Percentiles rank a stretch among this genome's conserved stretches.
Conservation (phyloP, 2,329 filamentous ascomycete genomes). For the Zasmidium citrigriseum region DNA sequence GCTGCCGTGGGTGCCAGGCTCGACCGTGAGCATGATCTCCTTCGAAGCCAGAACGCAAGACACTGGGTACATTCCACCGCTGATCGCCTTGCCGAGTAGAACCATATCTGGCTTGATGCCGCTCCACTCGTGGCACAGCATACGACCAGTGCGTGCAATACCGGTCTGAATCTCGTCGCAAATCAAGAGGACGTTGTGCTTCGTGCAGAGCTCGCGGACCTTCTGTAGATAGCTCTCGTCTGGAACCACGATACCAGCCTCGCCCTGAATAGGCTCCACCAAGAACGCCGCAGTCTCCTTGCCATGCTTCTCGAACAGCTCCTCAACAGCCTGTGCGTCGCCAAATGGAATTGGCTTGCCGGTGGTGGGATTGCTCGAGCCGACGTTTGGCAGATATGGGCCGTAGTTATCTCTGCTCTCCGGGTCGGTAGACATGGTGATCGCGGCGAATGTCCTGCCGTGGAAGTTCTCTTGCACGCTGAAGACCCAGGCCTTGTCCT, state of each 20-base stretch:
- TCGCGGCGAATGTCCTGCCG: slow-evolving; percentile 92
- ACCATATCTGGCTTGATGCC: slow-evolving; percentile 95
- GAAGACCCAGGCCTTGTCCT: slow-evolving; percentile 81
- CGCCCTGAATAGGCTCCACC: slow-evolving; percentile 94
- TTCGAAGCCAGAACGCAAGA: slow-evolving; percentile 85
- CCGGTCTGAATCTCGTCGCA: slow-evolving; percentile 99
- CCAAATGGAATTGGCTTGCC: slow-evolving; percentile 81
- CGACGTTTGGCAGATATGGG: slow-evolving; percentile 87
- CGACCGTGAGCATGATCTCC: slow-evolving; percentile 92
- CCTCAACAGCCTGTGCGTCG: slow-evolving; percentile 77
- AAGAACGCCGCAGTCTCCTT: slow-evolving; percentile 88
- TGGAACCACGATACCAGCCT: slow-evolving; percentile 94
- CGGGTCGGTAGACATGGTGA: slow-evolving; percentile 91
- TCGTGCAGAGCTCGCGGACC: slow-evolving; percentile 82
- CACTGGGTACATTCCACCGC: slow-evolving; percentile 98
- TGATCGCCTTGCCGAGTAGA: slow-evolving; percentile 94
- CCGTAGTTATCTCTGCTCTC: slow-evolving; percentile 97
- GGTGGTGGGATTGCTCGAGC: slow-evolving; percentile 73
- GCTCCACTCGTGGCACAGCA: slow-evolving; percentile 93
- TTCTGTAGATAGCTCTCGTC: slow-evolving; percentile 82
- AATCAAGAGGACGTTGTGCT: slow-evolving; percentile 94
- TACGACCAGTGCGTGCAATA: slow-evolving; percentile 89
- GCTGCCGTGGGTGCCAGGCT: slow-evolving; percentile 94
- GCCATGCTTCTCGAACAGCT: slow-evolving; percentile 76
- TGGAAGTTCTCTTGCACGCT: slow-evolving; percentile 92